Evolutionary conservation across 2,329 filamentous ascomycete species (phyloP), one percentile per base, ranked within the genome.

Genomic region (Calonectria naviculata): DNA sequence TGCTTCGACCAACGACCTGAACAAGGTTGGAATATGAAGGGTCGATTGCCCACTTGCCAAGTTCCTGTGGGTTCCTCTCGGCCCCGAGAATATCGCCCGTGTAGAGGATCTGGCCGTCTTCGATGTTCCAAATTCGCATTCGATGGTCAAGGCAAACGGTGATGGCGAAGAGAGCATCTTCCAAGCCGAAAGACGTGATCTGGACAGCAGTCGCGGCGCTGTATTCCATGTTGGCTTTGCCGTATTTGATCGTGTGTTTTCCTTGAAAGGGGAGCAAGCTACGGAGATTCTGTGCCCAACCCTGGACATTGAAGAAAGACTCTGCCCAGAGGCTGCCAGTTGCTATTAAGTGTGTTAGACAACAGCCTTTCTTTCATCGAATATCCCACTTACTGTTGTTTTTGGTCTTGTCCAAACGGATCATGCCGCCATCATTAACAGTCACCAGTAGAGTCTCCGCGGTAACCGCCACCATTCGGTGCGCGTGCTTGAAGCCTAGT

Each of bases 61-160:
- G 83, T 65, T 95, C 93, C 61, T 94, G 91, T 1, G 91, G 88
- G 62, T 93, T 89, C 65, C 90, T 84, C 36, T 89, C 85, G 24
- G 92, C 88, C 75, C 93, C 91, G 19, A 98, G 83, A 36, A 99
- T 87, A 82, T 99, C 96, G 75, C 91, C 91, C 7, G 93, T 92
- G 67, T 91, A 91, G 6, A 94, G 90, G 66, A 97, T 89, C 80
- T 92, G 93, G 56, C 95, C 95, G 44, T 90, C 94, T n/a, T 90
- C 87, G 36, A 96, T 87, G 79, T 97, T 97, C 96, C 97, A 98
- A 44, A 97, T 92, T 78, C 95, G 92, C 80, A 99, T 85, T 13
- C 92, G 93, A 80, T 99, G 95, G 77, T 99, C 95, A 71, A 99
- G 86, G 73, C 94, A 97, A 60, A 98, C 91, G 0, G 95, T 95